Percentiles rank a stretch among this genome's conserved stretches.
Conservation (phyloP, 345 rosid species). For the Heritiera littoralis region DNA sequence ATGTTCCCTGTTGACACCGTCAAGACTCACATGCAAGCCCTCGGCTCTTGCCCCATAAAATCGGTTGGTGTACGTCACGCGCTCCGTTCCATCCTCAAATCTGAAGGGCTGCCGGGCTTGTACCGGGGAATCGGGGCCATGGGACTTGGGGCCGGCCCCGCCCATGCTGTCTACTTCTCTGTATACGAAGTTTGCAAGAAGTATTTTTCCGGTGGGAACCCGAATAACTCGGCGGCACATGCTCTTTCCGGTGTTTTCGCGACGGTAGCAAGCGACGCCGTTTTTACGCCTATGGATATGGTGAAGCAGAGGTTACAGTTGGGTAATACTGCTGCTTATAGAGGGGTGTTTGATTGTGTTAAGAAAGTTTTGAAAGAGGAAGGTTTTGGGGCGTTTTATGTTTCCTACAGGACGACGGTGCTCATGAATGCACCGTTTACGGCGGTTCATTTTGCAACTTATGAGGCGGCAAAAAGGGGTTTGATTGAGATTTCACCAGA, state of each 20-base stretch:
- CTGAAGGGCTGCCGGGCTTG: conserved; percentile 69
- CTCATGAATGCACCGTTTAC: conserved; percentile 97
- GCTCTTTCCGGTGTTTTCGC: conserved; percentile 90
- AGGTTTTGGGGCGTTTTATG: conserved; percentile 83
- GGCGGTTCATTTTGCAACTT: conserved; percentile 84
- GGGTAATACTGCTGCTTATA: conserved; percentile 54
- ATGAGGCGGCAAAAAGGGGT: conserved; percentile 84
- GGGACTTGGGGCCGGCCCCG: conserved; percentile 99
- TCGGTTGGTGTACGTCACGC: conserved; percentile 78
- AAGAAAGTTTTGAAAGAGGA: conserved; percentile 75
- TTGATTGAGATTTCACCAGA: conserved; percentile 77
- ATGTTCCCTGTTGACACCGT: conserved; percentile 98
- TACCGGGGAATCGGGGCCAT: conserved; percentile 96
- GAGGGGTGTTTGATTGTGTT: conserved; percentile 79
- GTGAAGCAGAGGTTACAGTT: conserved; percentile 95
- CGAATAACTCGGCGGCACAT: conserved; percentile 74
- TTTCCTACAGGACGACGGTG: conserved; percentile 93
- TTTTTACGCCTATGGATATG: conserved; percentile 97
- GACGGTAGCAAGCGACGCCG: conserved; percentile 90
- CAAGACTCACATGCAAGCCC: conserved; percentile 97
- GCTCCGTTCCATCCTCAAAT: conserved; percentile 64
- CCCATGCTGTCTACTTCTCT: conserved; percentile 96
- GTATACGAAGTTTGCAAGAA: conserved; percentile 80
- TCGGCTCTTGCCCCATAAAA: conserved; percentile 87
- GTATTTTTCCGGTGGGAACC: conserved; percentile 63